phyloP scores from a whole-genome alignment of 192 early-diverging fungal species.

The Linnemannia zychae region DNA sequence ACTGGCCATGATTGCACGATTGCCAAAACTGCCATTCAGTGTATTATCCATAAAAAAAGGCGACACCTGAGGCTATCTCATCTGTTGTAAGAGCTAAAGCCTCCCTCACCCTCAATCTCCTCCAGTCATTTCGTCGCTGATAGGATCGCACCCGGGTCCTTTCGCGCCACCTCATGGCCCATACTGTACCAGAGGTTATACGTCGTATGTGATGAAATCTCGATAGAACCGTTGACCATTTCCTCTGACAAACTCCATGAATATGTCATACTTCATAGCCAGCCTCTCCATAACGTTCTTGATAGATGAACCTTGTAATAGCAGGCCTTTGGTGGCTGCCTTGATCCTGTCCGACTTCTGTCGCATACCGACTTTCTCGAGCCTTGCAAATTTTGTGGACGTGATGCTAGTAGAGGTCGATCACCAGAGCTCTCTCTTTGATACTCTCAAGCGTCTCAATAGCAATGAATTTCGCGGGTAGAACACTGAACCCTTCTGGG shows the following conservation, averaged over 20 bases:
- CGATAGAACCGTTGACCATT: slow-evolving; percentile 2
- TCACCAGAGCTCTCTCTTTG: no score
- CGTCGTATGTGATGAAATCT: slow-evolving; percentile 22
- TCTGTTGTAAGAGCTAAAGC: slow-evolving; percentile 19
- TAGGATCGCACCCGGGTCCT: slow-evolving; percentile 7
- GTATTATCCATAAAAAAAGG: slow-evolving; percentile 5
- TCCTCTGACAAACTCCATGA: neutral
- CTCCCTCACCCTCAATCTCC: neutral
- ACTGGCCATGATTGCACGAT: no score
- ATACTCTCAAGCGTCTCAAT: no score
- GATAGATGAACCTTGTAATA: slow-evolving; percentile 10
- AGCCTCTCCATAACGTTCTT: slow-evolving; percentile 11
- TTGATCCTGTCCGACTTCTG: slow-evolving; percentile 22
- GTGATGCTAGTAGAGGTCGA: slow-evolving; percentile 1
- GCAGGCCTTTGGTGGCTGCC: neutral
- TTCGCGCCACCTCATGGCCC: neutral
- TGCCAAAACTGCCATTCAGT: slow-evolving; percentile 15
- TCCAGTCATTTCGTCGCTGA: slow-evolving; percentile 20
- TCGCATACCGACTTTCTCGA: slow-evolving; percentile 1
- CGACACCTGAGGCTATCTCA: neutral
- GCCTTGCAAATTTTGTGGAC: neutral
- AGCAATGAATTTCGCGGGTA: no score
- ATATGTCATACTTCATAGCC: slow-evolving; percentile 31
- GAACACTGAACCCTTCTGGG: no score
- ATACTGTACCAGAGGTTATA: slow-evolving; percentile 22